Conservation (phyloP, 805 yeast genomes). For the Metschnikowia colocasiae region DNA sequence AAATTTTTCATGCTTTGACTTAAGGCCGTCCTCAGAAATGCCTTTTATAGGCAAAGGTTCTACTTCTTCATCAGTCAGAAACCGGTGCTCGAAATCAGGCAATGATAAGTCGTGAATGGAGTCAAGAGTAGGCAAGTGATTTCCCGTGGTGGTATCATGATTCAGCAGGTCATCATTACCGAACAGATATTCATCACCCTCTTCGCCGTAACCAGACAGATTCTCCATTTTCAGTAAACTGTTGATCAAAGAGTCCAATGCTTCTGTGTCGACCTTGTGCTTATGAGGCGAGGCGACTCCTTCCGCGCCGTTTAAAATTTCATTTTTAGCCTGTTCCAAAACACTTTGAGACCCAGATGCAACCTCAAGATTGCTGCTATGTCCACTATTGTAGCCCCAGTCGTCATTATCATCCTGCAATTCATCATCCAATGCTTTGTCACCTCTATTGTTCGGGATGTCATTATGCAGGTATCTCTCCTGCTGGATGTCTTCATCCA, state of each 20-base stretch:
- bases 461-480: neutral
- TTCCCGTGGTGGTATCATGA: neutral
- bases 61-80: slow-evolving; percentile 10
- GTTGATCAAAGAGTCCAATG: slow-evolving; percentile 36
- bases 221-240: slow-evolving; percentile 29
- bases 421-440: slow-evolving; percentile 8
- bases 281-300: neutral
- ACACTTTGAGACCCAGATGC: slow-evolving; percentile 1
- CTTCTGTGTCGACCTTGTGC: slow-evolving; percentile 23
- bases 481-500: slow-evolving; percentile 4
- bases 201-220: slow-evolving; percentile 3
- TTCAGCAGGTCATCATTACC: neutral
- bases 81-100: slow-evolving; percentile 28
- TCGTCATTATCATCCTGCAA: slow-evolving; percentile 18
- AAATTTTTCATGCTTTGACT: slow-evolving; percentile 12
- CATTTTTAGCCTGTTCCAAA: neutral
- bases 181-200: neutral
- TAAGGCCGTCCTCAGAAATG: slow-evolving; percentile 4
- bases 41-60: neutral
- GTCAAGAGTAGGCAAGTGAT: slow-evolving; percentile 22
- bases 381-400: slow-evolving; percentile 27
- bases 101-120: slow-evolving; percentile 23
- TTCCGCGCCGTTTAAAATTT: neutral
- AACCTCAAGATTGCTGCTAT: slow-evolving; percentile 18
- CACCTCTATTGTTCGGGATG: slow-evolving; percentile 6